Conservation (phyloP, 1,284 basidiomycete species). For the Papiliotrema nemorosa region DNA sequence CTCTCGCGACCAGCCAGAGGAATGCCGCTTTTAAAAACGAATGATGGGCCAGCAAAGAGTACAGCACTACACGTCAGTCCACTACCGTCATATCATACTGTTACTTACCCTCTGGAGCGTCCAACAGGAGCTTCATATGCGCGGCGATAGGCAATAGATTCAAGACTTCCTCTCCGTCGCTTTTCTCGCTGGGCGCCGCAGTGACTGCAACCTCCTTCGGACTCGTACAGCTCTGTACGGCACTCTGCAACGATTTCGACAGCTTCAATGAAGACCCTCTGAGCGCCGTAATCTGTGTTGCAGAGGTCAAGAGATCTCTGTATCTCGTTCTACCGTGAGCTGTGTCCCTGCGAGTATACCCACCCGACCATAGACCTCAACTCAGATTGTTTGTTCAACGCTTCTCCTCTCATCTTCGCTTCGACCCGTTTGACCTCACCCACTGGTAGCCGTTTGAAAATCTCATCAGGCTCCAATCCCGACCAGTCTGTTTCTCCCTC, state of each 20-base stretch:
- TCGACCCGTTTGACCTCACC: conserved; percentile 71
- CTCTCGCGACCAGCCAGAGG: conserved; percentile 78
- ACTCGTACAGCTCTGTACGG: conserved; percentile 35
- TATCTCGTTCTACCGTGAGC: conserved; percentile 72
- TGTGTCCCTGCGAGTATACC: conserved; percentile 47
- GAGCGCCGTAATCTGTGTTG: conserved; percentile 70
- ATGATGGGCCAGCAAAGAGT: conserved; percentile 74
- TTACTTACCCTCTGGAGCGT: conserved; percentile 67
- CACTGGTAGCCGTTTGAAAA: conserved; percentile 70
- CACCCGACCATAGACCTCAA: conserved; percentile 92
- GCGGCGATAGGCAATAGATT: conserved; percentile 72
- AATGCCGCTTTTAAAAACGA: conserved; percentile 76
- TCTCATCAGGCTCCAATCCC: conserved; percentile 67
- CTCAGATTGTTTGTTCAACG: conserved; percentile 85
- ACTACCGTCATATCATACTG: not conserved
- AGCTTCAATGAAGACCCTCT: conserved; percentile 54
- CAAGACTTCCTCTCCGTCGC: conserved; percentile 51
- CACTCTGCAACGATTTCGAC: conserved; percentile 41
- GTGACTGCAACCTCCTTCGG: conserved; percentile 21
- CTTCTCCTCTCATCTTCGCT: conserved; percentile 72
- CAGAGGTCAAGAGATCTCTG: conserved; percentile 85
- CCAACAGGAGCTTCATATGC: conserved; percentile 79
- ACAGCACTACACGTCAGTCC: conserved; percentile 53
- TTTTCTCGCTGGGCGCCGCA: conserved; percentile 13
- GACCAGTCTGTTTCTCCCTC: conserved; percentile 38